A percentile compares a stretch with the other conserved stretches of the same genome.
Conservation (phyloP, 345 rosid species). For the Salix purpurea region DNA sequence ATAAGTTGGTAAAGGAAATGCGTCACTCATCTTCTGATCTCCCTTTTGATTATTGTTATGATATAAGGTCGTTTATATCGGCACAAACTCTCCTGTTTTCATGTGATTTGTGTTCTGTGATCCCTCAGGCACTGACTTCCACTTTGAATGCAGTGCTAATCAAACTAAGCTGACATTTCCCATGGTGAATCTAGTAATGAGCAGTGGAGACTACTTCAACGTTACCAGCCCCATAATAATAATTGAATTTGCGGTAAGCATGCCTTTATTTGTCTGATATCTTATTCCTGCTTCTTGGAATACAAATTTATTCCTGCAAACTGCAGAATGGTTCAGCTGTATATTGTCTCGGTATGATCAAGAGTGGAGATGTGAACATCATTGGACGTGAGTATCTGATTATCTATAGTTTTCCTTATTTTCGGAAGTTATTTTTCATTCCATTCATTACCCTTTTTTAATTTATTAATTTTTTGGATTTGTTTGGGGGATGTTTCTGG, state of each 20-base stretch:
- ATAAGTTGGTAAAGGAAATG: conserved; percentile 42
- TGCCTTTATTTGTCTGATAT: neutral
- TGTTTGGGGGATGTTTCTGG: neutral
- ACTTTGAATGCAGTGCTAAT: conserved; percentile 9
- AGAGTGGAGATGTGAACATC: conserved; percentile 60
- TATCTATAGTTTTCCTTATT: neutral
- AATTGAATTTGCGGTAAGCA: conserved; percentile 37
- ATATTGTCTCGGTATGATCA: conserved; percentile 72
- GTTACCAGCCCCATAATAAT: conserved; percentile 39
- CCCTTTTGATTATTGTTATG: conserved; percentile 85
- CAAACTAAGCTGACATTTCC: conserved; percentile 21
- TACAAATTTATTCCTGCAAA: conserved; percentile 10
- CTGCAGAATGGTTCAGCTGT: conserved; percentile 38
- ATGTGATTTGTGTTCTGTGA: neutral
- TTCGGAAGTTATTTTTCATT: neutral
- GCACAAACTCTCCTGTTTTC: neutral
- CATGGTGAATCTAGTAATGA: conserved; percentile 60
- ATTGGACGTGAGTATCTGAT: conserved; percentile 76
- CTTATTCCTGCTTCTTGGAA: neutral
- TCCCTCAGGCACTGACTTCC: neutral
- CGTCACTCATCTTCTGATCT: conserved; percentile 38
- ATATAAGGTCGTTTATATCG: conserved; percentile 44
- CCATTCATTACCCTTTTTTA: too few relatives aligned
- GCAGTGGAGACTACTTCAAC: conserved; percentile 58
- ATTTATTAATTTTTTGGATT: neutral